Conservation (phyloP, 73 alveolate species). For the Tetrahymena malaccensis region DNA sequence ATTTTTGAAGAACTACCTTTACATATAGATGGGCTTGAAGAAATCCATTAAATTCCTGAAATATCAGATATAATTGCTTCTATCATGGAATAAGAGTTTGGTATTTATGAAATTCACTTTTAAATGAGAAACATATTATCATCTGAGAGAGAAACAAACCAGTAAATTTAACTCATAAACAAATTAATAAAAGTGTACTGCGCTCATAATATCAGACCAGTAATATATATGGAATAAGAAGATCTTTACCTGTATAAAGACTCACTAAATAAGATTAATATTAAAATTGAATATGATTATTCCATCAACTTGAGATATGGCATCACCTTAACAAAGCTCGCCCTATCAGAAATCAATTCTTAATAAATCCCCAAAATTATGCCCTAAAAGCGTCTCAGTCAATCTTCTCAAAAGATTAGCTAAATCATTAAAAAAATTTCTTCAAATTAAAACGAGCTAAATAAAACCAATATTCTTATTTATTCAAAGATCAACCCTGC, state of each 20-base stretch:
- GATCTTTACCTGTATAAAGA: neutral
- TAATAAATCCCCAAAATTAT: neutral
- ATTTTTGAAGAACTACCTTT: neutral
- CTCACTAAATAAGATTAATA: neutral
- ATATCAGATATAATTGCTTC: neutral
- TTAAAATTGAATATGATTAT: neutral
- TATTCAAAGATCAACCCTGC: neutral
- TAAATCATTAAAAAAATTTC: neutral
- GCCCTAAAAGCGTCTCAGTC: neutral
- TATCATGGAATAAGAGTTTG: neutral
- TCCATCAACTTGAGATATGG: neutral
- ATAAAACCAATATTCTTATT: neutral
- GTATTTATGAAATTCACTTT: neutral
- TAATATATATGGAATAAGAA: neutral
- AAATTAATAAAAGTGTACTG: neutral
- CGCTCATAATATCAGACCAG: neutral
- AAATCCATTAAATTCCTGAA: neutral
- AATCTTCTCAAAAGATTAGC: neutral
- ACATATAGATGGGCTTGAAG: neutral
- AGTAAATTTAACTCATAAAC: neutral
- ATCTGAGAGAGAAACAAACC: neutral
- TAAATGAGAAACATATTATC: neutral
- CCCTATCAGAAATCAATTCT: neutral
- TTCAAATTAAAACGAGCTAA: neutral
- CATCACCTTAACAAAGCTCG: neutral